A percentile compares a stretch with the other conserved stretches of the same genome.
Conservation (phyloP, 768 basidiomycete species). For the Serendipita indica region DNA sequence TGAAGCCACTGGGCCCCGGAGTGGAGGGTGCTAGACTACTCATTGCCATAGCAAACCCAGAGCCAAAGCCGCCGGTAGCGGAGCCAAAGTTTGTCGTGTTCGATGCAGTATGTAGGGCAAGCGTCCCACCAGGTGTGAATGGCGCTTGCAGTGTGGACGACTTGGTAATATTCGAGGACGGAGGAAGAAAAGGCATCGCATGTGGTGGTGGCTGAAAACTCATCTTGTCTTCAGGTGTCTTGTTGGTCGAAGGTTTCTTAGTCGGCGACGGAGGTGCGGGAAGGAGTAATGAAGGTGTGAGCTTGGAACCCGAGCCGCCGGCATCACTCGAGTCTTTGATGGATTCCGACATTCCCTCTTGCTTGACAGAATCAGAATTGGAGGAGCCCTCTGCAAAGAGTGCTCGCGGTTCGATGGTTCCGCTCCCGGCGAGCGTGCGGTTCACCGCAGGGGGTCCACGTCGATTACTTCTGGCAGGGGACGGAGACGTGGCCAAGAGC, state of each 20-base stretch:
- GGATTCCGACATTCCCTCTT: neutral
- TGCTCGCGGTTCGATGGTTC: neutral
- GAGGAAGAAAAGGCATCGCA: neutral
- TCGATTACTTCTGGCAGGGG: constrained; percentile 34
- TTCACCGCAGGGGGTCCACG: constrained; percentile 3
- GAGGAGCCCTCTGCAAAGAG: neutral
- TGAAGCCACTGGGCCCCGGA: neutral
- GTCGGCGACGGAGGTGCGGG: constrained; percentile 1
- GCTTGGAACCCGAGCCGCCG: neutral
- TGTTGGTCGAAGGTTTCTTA: neutral
- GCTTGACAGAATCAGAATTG: neutral
- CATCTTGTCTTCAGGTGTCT: neutral
- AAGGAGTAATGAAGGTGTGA: neutral
- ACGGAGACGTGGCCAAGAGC: constrained; percentile 72
- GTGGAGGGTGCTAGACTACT: neutral
- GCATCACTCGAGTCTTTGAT: neutral
- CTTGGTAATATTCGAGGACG: neutral
- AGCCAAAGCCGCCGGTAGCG: neutral
- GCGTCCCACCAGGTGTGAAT: neutral
- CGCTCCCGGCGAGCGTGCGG: neutral
- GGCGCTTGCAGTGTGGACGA: neutral
- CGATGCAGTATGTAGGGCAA: neutral
- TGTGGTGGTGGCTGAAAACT: neutral
- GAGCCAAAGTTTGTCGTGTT: neutral
- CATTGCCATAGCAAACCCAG: neutral